These are phyloP conservation scores for Talaromyces piceae DNA, from an alignment of 2,329 filamentous ascomycete genomes.

Conservation along the genomic window DNA sequence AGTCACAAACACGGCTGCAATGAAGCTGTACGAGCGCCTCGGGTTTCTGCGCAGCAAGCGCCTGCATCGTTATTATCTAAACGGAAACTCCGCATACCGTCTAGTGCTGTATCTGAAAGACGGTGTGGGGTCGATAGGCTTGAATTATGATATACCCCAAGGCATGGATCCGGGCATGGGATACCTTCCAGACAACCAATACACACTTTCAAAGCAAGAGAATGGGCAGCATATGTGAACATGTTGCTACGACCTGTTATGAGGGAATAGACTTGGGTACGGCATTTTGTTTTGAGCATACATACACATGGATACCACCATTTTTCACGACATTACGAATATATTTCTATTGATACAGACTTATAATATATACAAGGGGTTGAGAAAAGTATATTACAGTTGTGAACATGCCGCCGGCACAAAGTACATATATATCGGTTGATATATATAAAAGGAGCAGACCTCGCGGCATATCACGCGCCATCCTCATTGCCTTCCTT, in stretches of 20 bases:
- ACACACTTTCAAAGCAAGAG: not conserved
- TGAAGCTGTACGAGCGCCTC: constrained; percentile 85
- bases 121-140: constrained; percentile 41
- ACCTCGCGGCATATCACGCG: no score
- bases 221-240: not conserved
- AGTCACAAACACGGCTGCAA: constrained; percentile 80
- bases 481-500: no score
- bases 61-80: constrained; percentile 89
- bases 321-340: no score
- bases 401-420: no score
- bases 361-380: no score
- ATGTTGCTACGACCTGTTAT: not conserved
- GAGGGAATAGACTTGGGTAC: not conserved
- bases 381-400: no score
- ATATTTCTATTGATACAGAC: not conserved
- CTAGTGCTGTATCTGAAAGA: constrained; percentile 73
- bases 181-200: not conserved
- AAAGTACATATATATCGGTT: not conserved
- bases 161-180: not conserved
- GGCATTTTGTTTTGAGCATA: not conserved
- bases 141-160: constrained; percentile 25
- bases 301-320: not conserved
- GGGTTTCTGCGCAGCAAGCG: constrained; percentile 91
- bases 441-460: not conserved
- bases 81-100: constrained; percentile 89